phyloP scores from a whole-genome alignment of 2,329 filamentous ascomycete genomes.

The Phyllosticta ampelicida region DNA sequence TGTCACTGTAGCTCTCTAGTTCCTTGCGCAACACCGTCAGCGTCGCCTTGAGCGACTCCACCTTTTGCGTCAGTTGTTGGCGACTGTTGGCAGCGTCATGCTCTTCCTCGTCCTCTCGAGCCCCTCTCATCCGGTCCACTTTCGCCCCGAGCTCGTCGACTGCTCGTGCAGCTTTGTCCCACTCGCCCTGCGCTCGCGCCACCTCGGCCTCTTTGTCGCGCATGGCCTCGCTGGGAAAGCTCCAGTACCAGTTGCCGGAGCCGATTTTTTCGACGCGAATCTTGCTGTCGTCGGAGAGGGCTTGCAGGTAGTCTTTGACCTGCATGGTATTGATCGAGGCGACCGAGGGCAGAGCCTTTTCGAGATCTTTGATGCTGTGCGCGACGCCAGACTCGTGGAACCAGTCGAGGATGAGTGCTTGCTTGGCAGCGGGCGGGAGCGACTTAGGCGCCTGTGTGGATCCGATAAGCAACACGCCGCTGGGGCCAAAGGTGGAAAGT shows the following conservation, averaged over 20 bases:
- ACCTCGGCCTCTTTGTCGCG: conserved; percentile 33
- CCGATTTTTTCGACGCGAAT: conserved; percentile 60
- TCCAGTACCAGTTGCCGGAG: conserved; percentile 64
- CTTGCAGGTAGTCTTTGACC: conserved; percentile 56
- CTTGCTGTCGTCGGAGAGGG: conserved; percentile 49
- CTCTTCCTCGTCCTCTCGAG: conserved; percentile 29
- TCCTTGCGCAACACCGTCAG: conserved; percentile 29
- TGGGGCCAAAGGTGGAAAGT: background rate
- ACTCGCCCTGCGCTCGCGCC: conserved; percentile 26
- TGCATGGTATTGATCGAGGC: conserved; percentile 56
- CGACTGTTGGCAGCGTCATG: conserved; percentile 11
- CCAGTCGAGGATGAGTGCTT: conserved; percentile 47
- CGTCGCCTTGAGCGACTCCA: conserved; percentile 27
- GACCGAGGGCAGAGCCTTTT: conserved; percentile 51
- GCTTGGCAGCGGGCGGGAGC: conserved; percentile 47
- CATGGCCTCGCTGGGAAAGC: conserved; percentile 49
- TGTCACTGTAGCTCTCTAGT: conserved; percentile 35
- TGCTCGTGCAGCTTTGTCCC: conserved; percentile 24
- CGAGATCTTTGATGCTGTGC: conserved; percentile 57
- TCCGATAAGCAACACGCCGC: background rate
- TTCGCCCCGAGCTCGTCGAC: conserved; percentile 31
- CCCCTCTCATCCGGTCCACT: conserved; percentile 28
- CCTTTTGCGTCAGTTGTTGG: conserved; percentile 13
- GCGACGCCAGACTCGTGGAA: conserved; percentile 50
- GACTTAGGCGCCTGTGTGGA: conserved; percentile 41